Base-by-base conservation (phyloP, 164 flowering plant species). In the Berberis thunbergii region DNA sequence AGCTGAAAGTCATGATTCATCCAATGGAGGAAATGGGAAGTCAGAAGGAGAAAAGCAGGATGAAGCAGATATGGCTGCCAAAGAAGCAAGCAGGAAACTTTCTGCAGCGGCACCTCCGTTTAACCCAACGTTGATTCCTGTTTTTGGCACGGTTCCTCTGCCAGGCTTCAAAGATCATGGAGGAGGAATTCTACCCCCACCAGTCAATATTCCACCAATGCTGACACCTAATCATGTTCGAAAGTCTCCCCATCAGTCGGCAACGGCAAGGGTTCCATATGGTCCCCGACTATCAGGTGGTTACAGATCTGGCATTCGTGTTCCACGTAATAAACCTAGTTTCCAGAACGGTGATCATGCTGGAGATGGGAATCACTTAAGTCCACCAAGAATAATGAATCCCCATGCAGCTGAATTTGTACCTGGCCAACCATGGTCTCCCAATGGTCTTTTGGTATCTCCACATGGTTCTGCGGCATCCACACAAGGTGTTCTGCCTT, bases 81-180 rank as follows among this genome's bases (percentile, higher is more conserved):
- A 81, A 73, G 96, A 84, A 69, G 66, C 78, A 42, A 73, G 76
- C 69, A 87, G 74, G 76, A 89, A 86, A 67, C 85, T 89, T 56
- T 87, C 89, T 69, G 96, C 96, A 9, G 75, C 96, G 65, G 96
- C 96, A 63, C 89, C 91, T 65, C 96, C 96, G 38, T 89, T 73
- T 67, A 89, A 80, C 65, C 96, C 96, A 4, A 76, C 89, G 41
- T 71, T 71, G 39, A 49, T 83, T 73, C 91, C 91, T 53, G 76
- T 84, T 66, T 85, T 83, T 67, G 87, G 87, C 55, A 72, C 95
- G 1, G 73, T 84, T 49, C 60, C 88, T 10, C 66, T 79, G 59
- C 78, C 83, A 57, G 84, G 73, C 6, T 79, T 77, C 57, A 86
- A 83, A 41, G 96, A 88, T 45, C 88, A 78, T 61, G 89, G 80